Percentiles rank a stretch among this genome's conserved stretches.
These are phyloP conservation scores for Aeschynomene evenia DNA, from an alignment of 306 rosid species.

Conservation along the genomic window DNA sequence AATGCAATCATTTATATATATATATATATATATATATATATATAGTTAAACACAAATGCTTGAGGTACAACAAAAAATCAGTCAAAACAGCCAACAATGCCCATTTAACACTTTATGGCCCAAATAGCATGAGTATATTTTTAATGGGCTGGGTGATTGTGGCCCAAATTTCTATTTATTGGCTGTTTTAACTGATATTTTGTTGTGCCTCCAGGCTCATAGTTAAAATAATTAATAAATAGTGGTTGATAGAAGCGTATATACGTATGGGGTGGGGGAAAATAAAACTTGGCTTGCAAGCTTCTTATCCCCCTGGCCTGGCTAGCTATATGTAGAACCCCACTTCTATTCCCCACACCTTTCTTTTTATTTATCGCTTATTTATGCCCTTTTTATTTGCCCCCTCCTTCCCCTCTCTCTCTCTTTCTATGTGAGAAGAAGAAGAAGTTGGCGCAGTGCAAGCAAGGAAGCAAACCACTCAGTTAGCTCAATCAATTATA, in stretches of 20 bases:
- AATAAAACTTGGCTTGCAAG: slow-evolving; percentile 64
- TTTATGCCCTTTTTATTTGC: slow-evolving; percentile 20
- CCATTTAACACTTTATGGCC: too few relatives aligned
- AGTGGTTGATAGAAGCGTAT: slow-evolving; percentile 39
- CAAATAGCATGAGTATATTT: too few relatives aligned
- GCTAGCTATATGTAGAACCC: slow-evolving; percentile 50
- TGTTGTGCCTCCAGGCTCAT: too few relatives aligned
- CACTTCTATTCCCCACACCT: slow-evolving; percentile 25
- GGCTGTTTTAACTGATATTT: too few relatives aligned
- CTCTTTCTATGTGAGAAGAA: slow-evolving; percentile 12
- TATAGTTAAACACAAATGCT: too few relatives aligned
- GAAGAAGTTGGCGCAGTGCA: slow-evolving; percentile 8
- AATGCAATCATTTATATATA: background rate
- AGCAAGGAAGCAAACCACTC: slow-evolving; percentile 6
- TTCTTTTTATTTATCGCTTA: slow-evolving; percentile 29
- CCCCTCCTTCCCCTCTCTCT: background rate
- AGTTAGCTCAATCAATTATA: slow-evolving; percentile 21
- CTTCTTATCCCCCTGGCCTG: slow-evolving; percentile 46
- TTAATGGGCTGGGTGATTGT: too few relatives aligned
- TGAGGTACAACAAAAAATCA: too few relatives aligned
- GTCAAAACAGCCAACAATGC: too few relatives aligned
- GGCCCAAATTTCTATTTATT: too few relatives aligned
- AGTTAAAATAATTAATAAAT: too few relatives aligned
- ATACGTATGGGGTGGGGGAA: slow-evolving; percentile 46
- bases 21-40: too few relatives aligned